Conservation (phyloP, 441 rosid genomes). For the Gossypium schwendimanii region DNA sequence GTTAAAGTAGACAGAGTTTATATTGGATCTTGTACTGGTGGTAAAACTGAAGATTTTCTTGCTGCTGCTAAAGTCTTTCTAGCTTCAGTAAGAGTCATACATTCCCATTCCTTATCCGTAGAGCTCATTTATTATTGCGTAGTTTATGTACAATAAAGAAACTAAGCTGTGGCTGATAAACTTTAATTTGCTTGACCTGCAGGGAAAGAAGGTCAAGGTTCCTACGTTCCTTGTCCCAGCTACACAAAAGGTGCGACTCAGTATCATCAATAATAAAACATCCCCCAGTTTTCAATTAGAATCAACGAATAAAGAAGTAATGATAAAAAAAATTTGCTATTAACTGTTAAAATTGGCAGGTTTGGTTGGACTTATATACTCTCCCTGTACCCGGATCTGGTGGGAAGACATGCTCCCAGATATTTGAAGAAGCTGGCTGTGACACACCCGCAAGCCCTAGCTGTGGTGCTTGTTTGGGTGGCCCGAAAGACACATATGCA, state of each 20-base stretch:
- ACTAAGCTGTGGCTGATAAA: neutral
- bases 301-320: neutral
- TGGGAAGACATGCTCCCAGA: slow-evolving; percentile 92
- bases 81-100: slow-evolving; percentile 55
- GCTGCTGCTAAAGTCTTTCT: slow-evolving; percentile 86
- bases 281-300: neutral
- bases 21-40: slow-evolving; percentile 97
- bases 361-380: slow-evolving; percentile 82
- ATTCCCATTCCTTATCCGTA: neutral
- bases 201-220: slow-evolving; percentile 89
- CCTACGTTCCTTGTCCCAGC: slow-evolving; percentile 98
- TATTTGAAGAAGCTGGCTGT: slow-evolving; percentile 94
- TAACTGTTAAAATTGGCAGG: slow-evolving; percentile 36
- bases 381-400: slow-evolving; percentile 90
- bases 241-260: slow-evolving; percentile 70
- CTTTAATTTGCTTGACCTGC: slow-evolving; percentile 19
- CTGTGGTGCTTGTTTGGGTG: slow-evolving; percentile 98
- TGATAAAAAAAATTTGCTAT: neutral
- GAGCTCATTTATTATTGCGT: neutral
- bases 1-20: slow-evolving; percentile 95
- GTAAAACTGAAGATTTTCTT: slow-evolving; percentile 88
- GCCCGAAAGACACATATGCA: slow-evolving; percentile 88
- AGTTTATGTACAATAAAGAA: neutral
- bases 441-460: slow-evolving; percentile 96
- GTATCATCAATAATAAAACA: neutral